Percentiles rank a stretch among this genome's conserved stretches.
phyloP scores from a whole-genome alignment of 139 green algal genomes.

The Trebouxia sp. region DNA sequence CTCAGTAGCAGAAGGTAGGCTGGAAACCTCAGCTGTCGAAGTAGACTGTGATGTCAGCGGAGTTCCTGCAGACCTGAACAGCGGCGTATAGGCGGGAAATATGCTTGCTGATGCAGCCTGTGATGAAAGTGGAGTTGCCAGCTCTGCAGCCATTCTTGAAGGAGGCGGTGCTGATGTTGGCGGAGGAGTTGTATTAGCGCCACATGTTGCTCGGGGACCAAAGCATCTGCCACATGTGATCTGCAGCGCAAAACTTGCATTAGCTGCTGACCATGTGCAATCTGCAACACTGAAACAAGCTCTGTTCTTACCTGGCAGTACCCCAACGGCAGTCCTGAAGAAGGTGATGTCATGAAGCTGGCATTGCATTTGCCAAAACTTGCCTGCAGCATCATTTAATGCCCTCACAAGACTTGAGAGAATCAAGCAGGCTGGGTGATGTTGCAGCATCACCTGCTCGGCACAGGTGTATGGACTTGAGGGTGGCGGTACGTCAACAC shows the following conservation, averaged over 20 bases:
- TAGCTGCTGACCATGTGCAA: too few relatives aligned
- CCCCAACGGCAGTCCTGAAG: neutral
- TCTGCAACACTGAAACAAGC: neutral
- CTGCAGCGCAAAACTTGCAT: too few relatives aligned
- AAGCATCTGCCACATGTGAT: conserved; percentile 21
- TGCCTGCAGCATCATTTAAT: neutral
- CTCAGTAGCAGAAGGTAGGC: neutral
- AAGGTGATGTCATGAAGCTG: neutral
- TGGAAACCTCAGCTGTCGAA: neutral
- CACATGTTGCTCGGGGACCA: neutral
- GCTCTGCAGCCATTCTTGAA: neutral
- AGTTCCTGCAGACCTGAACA: neutral
- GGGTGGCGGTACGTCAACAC: conserved; percentile 15
- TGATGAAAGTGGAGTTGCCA: neutral
- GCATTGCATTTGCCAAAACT: conserved; percentile 8
- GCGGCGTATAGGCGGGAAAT: neutral
- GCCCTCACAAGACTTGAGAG: neutral
- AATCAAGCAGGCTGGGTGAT: neutral
- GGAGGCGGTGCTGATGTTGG: neutral
- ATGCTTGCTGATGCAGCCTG: neutral
- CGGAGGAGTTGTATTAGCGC: neutral
- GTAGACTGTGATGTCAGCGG: neutral
- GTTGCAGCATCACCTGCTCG: neutral
- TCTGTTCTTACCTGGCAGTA: neutral
- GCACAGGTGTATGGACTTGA: neutral